Percentiles rank a stretch among this genome's conserved stretches.
Conservation (phyloP, 352 stramenopile genomes). For the Pythium diclinum region DNA sequence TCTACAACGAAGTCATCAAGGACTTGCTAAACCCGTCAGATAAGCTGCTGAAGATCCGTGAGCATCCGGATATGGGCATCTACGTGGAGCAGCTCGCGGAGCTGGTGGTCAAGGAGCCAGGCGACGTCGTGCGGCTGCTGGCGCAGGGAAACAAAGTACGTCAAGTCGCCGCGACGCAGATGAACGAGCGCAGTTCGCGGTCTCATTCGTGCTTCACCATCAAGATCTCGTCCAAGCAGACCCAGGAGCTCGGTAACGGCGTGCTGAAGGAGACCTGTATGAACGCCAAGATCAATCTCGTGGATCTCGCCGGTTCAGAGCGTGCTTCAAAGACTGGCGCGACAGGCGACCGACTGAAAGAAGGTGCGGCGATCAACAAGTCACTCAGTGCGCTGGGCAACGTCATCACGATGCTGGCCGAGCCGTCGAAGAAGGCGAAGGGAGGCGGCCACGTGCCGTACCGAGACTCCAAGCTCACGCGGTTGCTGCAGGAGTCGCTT, state of each 20-base stretch:
- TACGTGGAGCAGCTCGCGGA: constrained; percentile 91
- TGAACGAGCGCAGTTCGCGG: constrained; percentile 89
- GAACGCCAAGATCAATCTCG: constrained; percentile 90
- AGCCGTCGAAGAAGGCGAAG: constrained; percentile 35
- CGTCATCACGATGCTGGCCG: constrained; percentile 90
- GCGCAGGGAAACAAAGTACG: constrained; percentile 89
- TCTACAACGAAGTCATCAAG: constrained; percentile 95
- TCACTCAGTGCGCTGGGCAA: constrained; percentile 89
- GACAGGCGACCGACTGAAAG: constrained; percentile 84
- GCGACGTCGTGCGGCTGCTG: constrained; percentile 76
- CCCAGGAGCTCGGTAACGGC: constrained; percentile 40
- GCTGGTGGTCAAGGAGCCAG: constrained; percentile 75
- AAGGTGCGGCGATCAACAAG: constrained; percentile 93
- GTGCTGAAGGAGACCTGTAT: constrained; percentile 74
- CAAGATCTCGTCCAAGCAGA: constrained; percentile 84
- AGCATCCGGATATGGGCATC: constrained; percentile 92
- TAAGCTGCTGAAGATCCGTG: constrained; percentile 90
- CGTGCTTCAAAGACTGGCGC: constrained; percentile 86
- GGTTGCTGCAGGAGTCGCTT: constrained; percentile 86
- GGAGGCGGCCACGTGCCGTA: constrained; percentile 83
- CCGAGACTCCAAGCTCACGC: constrained; percentile 89
- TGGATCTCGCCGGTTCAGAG: constrained; percentile 90
- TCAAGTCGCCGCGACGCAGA: constrained; percentile 87
- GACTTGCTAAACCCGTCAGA: constrained; percentile 92
- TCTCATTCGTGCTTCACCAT: constrained; percentile 92